phyloP scores from a whole-genome alignment of 176 grass and related monocot species.

The Carex parvula region DNA sequence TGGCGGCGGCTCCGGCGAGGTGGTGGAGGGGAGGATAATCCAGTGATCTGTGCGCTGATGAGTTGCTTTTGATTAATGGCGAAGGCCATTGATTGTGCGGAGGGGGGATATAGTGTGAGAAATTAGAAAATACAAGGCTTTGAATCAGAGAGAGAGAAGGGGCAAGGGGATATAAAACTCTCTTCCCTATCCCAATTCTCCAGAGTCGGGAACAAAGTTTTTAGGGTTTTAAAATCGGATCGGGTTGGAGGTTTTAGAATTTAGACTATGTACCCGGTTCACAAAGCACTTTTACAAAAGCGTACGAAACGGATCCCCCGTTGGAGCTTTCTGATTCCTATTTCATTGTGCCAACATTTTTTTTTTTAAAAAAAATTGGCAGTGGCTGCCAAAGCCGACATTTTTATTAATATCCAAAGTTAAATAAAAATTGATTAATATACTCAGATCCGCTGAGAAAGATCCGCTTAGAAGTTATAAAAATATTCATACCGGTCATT shows the following conservation, averaged over 20 bases:
- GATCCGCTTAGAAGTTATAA: too few relatives aligned
- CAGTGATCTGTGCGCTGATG: constrained; percentile 14
- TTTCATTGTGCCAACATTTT: background rate
- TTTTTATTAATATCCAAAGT: too few relatives aligned
- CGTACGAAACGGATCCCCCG: background rate
- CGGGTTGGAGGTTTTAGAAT: constrained; percentile 21
- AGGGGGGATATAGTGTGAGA: background rate
- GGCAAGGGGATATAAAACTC: background rate
- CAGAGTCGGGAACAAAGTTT: background rate
- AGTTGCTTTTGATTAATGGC: constrained; percentile 23
- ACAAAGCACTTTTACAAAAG: background rate
- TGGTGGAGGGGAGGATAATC: constrained; percentile 26
- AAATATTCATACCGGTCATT: too few relatives aligned
- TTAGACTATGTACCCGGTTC: background rate
- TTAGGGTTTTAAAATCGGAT: constrained; percentile 28
- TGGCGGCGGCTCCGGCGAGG: constrained; percentile 13
- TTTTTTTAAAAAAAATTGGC: too few relatives aligned
- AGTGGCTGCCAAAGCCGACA: too few relatives aligned
- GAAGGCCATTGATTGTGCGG: constrained; percentile 27
- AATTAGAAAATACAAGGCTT: background rate
- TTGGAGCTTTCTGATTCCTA: background rate
- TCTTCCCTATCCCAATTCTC: background rate
- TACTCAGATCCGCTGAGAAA: too few relatives aligned
- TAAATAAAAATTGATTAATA: too few relatives aligned
- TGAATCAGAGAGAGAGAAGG: background rate